Evolutionary conservation across 2,329 filamentous ascomycete genomes (phyloP).

Genomic region (Lecanicillium sp.): DNA sequence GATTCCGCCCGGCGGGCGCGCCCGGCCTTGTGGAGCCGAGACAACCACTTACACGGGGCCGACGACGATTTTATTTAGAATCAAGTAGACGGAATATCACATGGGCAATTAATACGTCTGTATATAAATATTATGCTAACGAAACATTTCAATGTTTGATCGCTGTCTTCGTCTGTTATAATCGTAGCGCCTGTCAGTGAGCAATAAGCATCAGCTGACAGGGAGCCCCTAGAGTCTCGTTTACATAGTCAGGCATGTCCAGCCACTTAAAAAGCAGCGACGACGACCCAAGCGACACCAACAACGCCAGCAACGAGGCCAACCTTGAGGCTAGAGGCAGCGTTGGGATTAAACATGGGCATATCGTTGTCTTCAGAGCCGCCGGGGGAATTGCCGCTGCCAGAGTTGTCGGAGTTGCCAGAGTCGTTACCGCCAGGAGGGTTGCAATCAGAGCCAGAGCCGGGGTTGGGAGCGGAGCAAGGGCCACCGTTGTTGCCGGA

Average conservation of each 20-base stretch:
- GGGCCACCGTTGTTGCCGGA: constrained; percentile 11
- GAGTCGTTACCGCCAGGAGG: constrained; percentile 6
- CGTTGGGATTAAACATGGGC: constrained; percentile 14
- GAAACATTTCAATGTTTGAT: too few species aligned
- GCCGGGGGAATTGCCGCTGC: background rate
- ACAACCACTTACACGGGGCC: constrained; percentile 1
- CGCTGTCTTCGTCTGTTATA: too few species aligned
- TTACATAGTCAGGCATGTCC: too few species aligned
- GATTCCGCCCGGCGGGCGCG: background rate
- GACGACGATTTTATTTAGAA: too few species aligned
- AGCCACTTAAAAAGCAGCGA: constrained; percentile 18
- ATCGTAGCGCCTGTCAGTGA: too few species aligned
- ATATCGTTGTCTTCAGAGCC: constrained; percentile 8
- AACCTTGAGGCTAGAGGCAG: constrained; percentile 24
- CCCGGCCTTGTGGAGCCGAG: background rate
- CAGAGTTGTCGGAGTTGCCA: constrained; percentile 9
- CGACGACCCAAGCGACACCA: constrained; percentile 19
- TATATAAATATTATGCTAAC: background rate
- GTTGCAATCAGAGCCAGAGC: background rate
- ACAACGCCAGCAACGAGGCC: constrained; percentile 22
- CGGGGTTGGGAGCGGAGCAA: too few species aligned
- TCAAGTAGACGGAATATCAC: background rate
- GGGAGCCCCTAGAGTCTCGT: too few species aligned
- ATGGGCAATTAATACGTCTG: background rate
- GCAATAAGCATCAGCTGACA: too few species aligned